Conservation (phyloP, 345 rosid species). For the Brassica carinata region DNA sequence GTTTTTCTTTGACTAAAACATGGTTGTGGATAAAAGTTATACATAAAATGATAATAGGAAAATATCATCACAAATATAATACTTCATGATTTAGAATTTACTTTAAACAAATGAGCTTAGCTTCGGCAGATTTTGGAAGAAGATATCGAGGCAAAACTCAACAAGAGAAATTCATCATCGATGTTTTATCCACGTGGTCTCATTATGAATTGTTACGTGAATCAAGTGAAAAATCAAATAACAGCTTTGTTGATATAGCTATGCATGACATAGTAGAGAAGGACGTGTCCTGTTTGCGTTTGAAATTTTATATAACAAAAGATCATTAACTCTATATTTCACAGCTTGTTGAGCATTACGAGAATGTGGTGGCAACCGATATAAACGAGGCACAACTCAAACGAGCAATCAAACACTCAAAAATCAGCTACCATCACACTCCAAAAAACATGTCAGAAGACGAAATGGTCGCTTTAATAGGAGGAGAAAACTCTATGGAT, state of each 20-base stretch:
- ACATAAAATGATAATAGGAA: background rate
- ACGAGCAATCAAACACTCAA: constrained; percentile 4
- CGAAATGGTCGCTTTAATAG: constrained; percentile 26
- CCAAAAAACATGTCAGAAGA: constrained; percentile 36
- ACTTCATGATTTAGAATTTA: background rate
- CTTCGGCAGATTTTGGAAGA: background rate
- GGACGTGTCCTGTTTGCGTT: background rate
- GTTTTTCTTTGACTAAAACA: background rate
- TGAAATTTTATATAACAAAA: background rate
- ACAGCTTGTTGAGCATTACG: constrained; percentile 15
- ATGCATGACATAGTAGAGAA: background rate
- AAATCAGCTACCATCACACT: constrained; percentile 41
- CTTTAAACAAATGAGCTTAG: background rate
- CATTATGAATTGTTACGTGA: background rate
- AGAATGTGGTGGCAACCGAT: constrained; percentile 7
- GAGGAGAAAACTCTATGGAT: background rate
- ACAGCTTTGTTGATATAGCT: background rate
- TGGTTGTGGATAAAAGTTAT: no score
- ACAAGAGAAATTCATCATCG: background rate
- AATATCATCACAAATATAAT: background rate
- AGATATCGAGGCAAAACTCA: background rate
- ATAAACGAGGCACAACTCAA: constrained; percentile 6
- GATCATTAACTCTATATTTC: background rate
- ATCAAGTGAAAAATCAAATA: background rate
- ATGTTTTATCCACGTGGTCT: background rate